Conservation (phyloP, 129 eudicot genomes). For the Tagetes patula region DNA sequence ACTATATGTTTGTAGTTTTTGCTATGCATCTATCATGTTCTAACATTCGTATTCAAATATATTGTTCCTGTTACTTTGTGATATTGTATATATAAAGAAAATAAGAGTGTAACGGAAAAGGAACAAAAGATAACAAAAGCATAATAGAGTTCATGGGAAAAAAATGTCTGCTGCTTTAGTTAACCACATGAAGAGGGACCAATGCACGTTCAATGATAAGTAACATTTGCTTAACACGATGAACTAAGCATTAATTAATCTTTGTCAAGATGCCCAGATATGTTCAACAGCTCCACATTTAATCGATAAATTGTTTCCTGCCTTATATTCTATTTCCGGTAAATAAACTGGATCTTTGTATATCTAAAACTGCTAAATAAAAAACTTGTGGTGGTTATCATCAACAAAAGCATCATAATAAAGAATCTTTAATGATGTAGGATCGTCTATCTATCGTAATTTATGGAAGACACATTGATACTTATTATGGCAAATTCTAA, state of each 20-base stretch:
- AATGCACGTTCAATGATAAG: background rate
- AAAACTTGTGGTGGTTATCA: background rate
- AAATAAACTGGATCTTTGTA: background rate
- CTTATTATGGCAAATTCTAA: background rate
- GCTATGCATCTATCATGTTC: background rate
- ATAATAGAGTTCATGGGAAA: background rate
- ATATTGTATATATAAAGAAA: background rate
- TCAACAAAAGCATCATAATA: background rate
- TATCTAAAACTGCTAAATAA: constrained; percentile 5
- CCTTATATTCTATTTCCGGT: background rate
- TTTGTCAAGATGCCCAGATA: background rate
- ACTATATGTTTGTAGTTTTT: constrained; percentile 6
- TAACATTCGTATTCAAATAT: constrained; percentile 7
- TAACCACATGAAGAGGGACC: background rate
- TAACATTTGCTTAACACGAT: background rate
- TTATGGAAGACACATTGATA: background rate
- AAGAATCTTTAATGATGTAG: background rate
- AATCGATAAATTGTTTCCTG: background rate
- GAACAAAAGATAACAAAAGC: background rate
- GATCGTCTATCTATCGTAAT: background rate
- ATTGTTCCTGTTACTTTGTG: constrained; percentile 5
- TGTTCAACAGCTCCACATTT: constrained; percentile 10
- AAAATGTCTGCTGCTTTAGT: background rate
- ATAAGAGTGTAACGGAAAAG: background rate
- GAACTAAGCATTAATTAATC: background rate